Evolutionary conservation across 495 filamentous ascomycete genomes (phyloP), one percentile per base, ranked within the genome.

Genomic region (Pyrenopolyporus hunteri): DNA sequence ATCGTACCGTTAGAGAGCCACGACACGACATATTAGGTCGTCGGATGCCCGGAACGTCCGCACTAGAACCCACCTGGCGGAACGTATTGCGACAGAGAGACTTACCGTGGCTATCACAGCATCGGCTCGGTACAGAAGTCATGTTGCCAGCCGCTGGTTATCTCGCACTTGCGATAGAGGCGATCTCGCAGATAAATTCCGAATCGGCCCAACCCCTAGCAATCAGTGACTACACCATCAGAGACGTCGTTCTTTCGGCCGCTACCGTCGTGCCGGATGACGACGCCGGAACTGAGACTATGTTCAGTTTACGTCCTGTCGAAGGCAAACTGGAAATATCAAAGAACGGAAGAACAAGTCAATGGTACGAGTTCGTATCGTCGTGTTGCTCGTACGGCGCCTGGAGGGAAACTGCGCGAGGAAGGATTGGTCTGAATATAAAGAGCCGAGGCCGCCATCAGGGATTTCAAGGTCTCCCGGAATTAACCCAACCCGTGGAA

Each of bases 61-160:
- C 50, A 0, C 5, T 49, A 3, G 69, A 73, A 19, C 67, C 76
- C 0, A 37, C 40, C 1, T 84, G 80, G 80, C 67, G 72, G 13
- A 73, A 79, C 48, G 23, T 76, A 10, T 20, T 83, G 0, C 51
- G 69, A 1, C 3, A 69, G 0, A 26, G 49, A 0, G 74, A 82
- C 23, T 32, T 66, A 0, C 73, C 75, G 0, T 84, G 80, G 82
- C 17, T 83, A 1, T 9, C 43, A 2, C 72, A 82, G 32, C 80
- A 83, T 59, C 22, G 11, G 7, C 40, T 73, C 37, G 37, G 69
- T 43, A 68, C 68, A 7, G 66, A 64, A 43, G 62, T 67, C 25
- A 67, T 87, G 0, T 80, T 84, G 26, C 83, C 84, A 1, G 82
- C 69, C 6, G 76, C 80, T 3, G 77, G 74, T 0, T 83, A 81